Base-by-base conservation (phyloP, 2,329 filamentous ascomycete genomes). In the Xylaria sp. region DNA sequence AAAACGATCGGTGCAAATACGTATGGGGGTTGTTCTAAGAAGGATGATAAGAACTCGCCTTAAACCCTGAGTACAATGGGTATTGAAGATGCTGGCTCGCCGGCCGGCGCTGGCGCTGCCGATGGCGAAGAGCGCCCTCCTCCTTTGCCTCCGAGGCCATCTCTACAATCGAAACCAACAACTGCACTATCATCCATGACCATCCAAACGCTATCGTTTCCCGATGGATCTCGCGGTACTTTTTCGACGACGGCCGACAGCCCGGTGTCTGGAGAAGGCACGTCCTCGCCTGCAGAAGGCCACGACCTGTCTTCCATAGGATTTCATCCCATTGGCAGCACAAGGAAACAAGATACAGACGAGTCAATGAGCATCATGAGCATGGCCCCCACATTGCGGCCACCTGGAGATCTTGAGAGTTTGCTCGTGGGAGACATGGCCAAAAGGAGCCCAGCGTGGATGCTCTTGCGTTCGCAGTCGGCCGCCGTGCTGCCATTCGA, bases 141-240 rank as follows among this genome's bases (percentile, higher is more conserved):
- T 71, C 86, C 86, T 62, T 81, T 88, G 61, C 87, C 87, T n/a
- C 85, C 87, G 33, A 83, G 86, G 65, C 83, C 83, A 44, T 74
- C 74, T 2, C 76, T 84, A 63, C 84, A 83, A 71, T 89, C 91
- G 1, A 89, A 89, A 67, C 89, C 95, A 57, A 97, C 94, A 3
- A 97, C 94, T 0, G 94, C 94, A 10, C 77, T 98, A 15, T 95
- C 93, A 0, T 87, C 93, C 17, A 86, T 94, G 70, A 94, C 95
- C 73, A 90, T 94, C 64, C 91, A 93, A 74, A 93, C 92, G 0
- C 85, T 94, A 59, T 89, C 90, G 1, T 91, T 92, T 71, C 89
- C 89, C 11, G 92, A 93, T 77, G 89, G 88, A 67, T 88, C 88
- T 23, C 85, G 88, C 67, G 90, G 91, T 44, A 90, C 87, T 1